Evolutionary conservation across 2,329 filamentous ascomycete genomes (phyloP), one percentile per base, ranked within the genome.

Genomic region (Metarhizium humberi): DNA sequence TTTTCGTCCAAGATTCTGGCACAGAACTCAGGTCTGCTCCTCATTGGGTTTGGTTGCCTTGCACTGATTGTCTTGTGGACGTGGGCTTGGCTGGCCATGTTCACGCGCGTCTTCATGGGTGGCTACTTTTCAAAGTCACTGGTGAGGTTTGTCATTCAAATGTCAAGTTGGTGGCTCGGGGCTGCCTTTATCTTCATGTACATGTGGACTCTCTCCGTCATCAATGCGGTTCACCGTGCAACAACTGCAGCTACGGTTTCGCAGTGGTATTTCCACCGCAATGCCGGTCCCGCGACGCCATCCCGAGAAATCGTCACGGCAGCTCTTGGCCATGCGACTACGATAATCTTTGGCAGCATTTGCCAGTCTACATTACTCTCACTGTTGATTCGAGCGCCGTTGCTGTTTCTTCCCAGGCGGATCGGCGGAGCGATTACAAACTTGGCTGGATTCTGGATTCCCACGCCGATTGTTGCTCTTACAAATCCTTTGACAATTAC

Each of bases 261-360:
- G 45, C 94, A 99, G 71, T 99, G 94, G 94, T 99, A 99, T 72
- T 99, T 97, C 71, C 92, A 97, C 71, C 90, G 94, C 59, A 88
- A 95, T 63, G 84, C 85, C 4, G 81, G 85, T 11, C 90, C 92
- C 5, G 78, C 86, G 8, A 85, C 91, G 2, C 85, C 89, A 0
- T 92, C 90, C 1, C 78, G 80, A 55, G 86, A 92, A 55, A 87
- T 97, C 50, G 90, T 97, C 30, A 78, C 82, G 58, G 92, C 92
- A 6, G 92, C 92, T 14, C 76, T 96, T 48, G 77, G 78, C 51
- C 94, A 99, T 72, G 87, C 92, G 3, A 77, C 83, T 14, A 92
- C 90, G 16, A 92, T 90, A 2, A 85, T 96, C 42, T 95, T 96
- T 65, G 94, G 94, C 54, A 95, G 90, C 4, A 89, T 97, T 62